Base-by-base conservation (phyloP, 2,329 filamentous ascomycete genomes). In the Ceratocystis lukuohia region DNA sequence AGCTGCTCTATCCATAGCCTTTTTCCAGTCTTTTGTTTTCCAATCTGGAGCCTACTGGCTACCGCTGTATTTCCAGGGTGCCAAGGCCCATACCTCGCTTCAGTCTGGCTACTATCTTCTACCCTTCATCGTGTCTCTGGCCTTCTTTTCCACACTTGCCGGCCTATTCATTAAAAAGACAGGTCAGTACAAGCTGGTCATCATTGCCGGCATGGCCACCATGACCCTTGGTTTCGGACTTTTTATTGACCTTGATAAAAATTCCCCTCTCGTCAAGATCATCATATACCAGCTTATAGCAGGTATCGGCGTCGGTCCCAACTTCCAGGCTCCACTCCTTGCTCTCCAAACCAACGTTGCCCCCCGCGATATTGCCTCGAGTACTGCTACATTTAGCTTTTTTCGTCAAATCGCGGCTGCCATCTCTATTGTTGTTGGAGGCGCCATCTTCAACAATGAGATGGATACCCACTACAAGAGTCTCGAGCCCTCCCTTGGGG, bases 31-130 rank as follows among this genome's bases (percentile, higher is more conserved):
- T 57, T 82, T 87, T 70, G 84, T 88, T 69, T 93, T 93, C 78
- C 91, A 93, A 72, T 83, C 87, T 0, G 84, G 83, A 37, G 84
- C 83, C 69, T 95, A 93, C 79, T 95, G 88, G 76, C 79, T 95
- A 3, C 90, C 90, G 0, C 80, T 96, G 1, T 96, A 95, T 78
- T 93, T 91, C 76, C 90, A 95, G 75, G 82, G 86, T 64, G 85
- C 89, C 64, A 79, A 89, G 56, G 82, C 87, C 62, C 84, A 84
- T 1, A 80, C 81, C 0, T 87, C 89, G 0, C 82, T 92, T 45
- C 77, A 88, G 37, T 88, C 85, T 0, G 90, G 90, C 62, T 84
- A 92, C 62, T 90, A 90, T 72, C 74, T 91, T 17, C 79, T 94
- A 15, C 87, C 89, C 0, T 84, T 83, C 69, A 88, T 88, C 7